Base-by-base conservation (phyloP, 768 basidiomycete species). In the Termitomyces sp. region DNA sequence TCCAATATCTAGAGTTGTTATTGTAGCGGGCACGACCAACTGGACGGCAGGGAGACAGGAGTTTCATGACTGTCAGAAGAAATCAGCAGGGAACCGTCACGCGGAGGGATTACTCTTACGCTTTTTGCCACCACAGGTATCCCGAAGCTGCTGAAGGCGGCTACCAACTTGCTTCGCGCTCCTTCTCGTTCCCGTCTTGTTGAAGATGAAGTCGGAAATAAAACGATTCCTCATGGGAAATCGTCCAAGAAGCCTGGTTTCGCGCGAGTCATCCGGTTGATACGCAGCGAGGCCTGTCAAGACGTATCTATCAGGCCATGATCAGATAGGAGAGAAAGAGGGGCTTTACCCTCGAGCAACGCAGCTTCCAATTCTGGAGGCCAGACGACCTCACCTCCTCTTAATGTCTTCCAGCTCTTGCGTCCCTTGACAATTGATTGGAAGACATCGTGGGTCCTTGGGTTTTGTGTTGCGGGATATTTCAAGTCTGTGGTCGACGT, bases 151-250 rank as follows among this genome's bases (percentile, higher is more conserved):
- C 66, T 91, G 89, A 33, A 91, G 75, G 56, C 89, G 86, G 65
- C 86, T 88, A 57, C 89, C 88, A 48, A 91, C 88, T 70, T 90
- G 88, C 68, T 90, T 90, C 24, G 88, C 81, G 8, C 86, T 86
- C 58, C 89, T 79, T 59, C 79, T 76, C 68, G 86, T 84, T 24
- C 88, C 87, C 0, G 89, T 91, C 61, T 78, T 80, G 36, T 77
- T 75, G 66, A 76, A 83, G 66, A 91, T 90, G 71, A 87, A 85
- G 62, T 91, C 86, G 53, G 88, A 87, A 61, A 90, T 87, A 71
- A 90, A 91, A 48, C 85, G 80, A 71, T 91, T 91, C 57, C 89
- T 78, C 79, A 87, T 83, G 38, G 89, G 89, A 66, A 87, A 90
- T 52, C 89, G 81, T 24, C 87, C 87, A 3, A 90, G 79, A 18